These are phyloP conservation scores for Candida sp. DNA, from an alignment of 1,139 yeast genomes.

Conservation along the genomic window DNA sequence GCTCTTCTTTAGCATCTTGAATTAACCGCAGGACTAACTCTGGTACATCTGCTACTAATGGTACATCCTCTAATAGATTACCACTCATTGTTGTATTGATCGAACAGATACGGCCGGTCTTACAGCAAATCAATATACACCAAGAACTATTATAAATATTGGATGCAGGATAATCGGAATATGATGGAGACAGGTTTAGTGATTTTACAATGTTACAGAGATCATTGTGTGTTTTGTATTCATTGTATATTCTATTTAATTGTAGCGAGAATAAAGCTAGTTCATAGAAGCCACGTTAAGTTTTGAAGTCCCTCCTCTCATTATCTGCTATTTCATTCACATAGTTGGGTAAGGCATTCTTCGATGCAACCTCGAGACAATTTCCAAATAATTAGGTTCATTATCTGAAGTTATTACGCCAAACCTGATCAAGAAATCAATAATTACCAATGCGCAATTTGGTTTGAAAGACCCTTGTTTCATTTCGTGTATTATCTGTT, in stretches of 20 bases:
- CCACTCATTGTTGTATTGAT: background rate
- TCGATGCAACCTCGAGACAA: slow-evolving; percentile 63
- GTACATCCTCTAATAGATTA: background rate
- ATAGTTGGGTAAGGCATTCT: slow-evolving; percentile 63
- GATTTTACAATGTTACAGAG: too few species aligned
- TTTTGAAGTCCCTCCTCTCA: too few species aligned
- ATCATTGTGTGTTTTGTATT: too few species aligned
- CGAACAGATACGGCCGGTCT: background rate
- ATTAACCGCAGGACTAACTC: background rate
- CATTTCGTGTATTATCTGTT: slow-evolving; percentile 51
- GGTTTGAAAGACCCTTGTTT: slow-evolving; percentile 71
- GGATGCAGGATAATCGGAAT: background rate
- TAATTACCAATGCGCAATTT: slow-evolving; percentile 74
- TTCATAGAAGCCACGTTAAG: too few species aligned
- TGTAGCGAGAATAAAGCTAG: too few species aligned
- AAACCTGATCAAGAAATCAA: slow-evolving; percentile 84
- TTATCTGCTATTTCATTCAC: slow-evolving; percentile 3
- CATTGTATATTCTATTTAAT: too few species aligned
- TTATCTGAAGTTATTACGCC: slow-evolving; percentile 60
- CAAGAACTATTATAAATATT: too few species aligned
- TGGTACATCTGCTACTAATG: background rate
- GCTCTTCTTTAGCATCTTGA: background rate
- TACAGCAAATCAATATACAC: too few species aligned
- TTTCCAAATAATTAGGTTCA: slow-evolving; percentile 61
- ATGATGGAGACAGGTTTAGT: background rate